Base-by-base conservation (phyloP, 208 protist genomes). In the Trypanosoma mega region DNA sequence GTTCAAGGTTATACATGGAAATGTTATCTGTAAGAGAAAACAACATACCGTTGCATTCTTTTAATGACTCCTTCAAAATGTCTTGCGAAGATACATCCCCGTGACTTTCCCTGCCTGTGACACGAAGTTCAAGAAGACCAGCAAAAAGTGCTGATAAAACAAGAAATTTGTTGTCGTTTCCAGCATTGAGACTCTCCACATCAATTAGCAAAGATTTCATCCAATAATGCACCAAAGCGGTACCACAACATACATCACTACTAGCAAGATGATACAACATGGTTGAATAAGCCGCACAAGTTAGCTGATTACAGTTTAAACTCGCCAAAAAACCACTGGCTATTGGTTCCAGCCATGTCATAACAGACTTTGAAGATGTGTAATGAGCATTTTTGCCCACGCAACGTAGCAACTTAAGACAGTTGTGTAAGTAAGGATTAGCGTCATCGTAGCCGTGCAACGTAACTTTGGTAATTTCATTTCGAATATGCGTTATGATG, bases 261-360 rank as follows among this genome's bases (percentile, higher is more conserved):
- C 20, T 37, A 33, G 48, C 56, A 29, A 89, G 46, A 53, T 87
- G 74, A 45, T 81, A 82, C 23, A 87, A 57, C 78, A 92, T 85
- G 23, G 85, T 92, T 5, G 79, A 79, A 47, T 92, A 92, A 14
- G 78, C 63, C 9, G 78, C 75, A 51, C 69, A 85, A 20, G 66
- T 45, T 16, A 51, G 36, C n/a, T 18, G 29, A 12, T 39, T 39
- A 41, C 55, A 71, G 27, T 39, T 59, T 27, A 71, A 59, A 37
- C 64, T 71, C n/a, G 47, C 12, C 23, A 71, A 47, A 51, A 41
- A 31, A 45, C 64, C 64, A 58, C 64, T 71, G 5, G 55, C 59
- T 55, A 63, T 62, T 18, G 64, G 64, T 41, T 71, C 64, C 20
- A 71, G 24, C 64, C 64, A 71, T n/a, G 56, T 63, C 6, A 45